Base-by-base conservation (phyloP, 2,329 filamentous ascomycete species). In the Coniochaeta sp. region DNA sequence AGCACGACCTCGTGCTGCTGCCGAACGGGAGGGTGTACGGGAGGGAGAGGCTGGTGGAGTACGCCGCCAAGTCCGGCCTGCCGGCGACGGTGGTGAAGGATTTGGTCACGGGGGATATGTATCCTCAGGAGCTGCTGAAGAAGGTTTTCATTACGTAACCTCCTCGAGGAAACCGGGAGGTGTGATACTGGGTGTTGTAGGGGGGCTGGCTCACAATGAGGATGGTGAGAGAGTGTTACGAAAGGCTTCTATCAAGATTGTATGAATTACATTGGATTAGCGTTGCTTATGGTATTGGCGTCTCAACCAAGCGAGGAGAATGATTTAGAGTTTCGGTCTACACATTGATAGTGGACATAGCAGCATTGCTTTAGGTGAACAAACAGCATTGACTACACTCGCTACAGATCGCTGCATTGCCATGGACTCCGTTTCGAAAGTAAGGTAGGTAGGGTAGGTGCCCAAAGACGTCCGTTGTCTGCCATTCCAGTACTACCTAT, bases 131-230 rank as follows among this genome's bases (percentile, higher is more conserved):
- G 1, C 75, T 81, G 51, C 71, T 94, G 53, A 87, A 87, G 73
- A 96, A 95, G 73, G 91, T 97, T 20, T 99, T 86, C 65, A 96
- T 97, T 54, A 89, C 89, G 51, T 96, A 30, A 71, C n/a, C n/a
- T n/a, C n/a, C n/a, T n/a, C n/a, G n/a, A n/a, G n/a, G n/a, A n/a
- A n/a, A n/a, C n/a, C n/a, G n/a, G 63, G 6, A 5, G 45, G 53
- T 26, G 27, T 30, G 33, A 20, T 49, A 16, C n/a, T 6, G n/a
- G 53, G 12, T 55, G 30, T 32, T n/a, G n/a, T 18, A 4, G 33
- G 33, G 18, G n/a, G 33, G 16, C 12, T 38, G 33, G 33, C 27
- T n/a, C n/a, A n/a, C n/a, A n/a, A n/a, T n/a, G n/a, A n/a, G n/a
- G n/a, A n/a, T n/a, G n/a, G n/a, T 30, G 27, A 30, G 27, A 30